Evolutionary conservation across 805 yeast species (phyloP).

Genomic region (Nadsonia fulvescens): DNA sequence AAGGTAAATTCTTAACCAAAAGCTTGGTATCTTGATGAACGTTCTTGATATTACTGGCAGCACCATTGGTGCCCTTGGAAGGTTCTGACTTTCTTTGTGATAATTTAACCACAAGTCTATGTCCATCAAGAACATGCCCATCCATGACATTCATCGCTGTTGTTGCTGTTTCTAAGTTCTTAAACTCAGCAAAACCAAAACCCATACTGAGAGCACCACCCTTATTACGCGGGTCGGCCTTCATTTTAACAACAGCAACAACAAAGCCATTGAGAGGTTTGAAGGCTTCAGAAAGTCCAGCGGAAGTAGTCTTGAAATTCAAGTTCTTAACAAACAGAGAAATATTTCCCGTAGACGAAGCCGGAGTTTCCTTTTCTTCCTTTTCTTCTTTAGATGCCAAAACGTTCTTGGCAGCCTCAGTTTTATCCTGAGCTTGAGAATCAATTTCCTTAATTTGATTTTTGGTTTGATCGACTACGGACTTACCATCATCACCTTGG

Average conservation of each 20-base stretch:
- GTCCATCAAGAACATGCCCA: slow-evolving; percentile 72
- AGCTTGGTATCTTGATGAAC: slow-evolving; percentile 32
- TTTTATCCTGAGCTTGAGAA: slow-evolving; percentile 10
- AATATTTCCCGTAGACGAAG: slow-evolving; percentile 71
- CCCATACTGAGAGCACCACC: slow-evolving; percentile 81
- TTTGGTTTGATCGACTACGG: slow-evolving; percentile 5
- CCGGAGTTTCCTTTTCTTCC: slow-evolving; percentile 29
- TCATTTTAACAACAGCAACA: slow-evolving; percentile 66
- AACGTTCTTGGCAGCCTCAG: slow-evolving; percentile 14
- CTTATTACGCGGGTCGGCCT: slow-evolving; percentile 64
- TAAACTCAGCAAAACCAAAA: slow-evolving; percentile 88
- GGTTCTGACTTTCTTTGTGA: slow-evolving; percentile 41
- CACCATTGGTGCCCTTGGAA: slow-evolving; percentile 7
- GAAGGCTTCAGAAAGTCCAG: slow-evolving; percentile 42
- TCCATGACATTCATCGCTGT: slow-evolving; percentile 58
- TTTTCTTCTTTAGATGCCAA: slow-evolving; percentile 19
- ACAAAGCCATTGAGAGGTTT: slow-evolving; percentile 61
- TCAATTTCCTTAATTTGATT: slow-evolving; percentile 21
- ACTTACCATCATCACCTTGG: slow-evolving; percentile 23
- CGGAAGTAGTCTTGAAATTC: slow-evolving; percentile 60
- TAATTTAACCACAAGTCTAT: slow-evolving; percentile 70
- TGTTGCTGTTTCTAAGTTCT: slow-evolving; percentile 57
- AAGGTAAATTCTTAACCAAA: slow-evolving; percentile 90
- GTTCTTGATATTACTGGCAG: slow-evolving; percentile 13
- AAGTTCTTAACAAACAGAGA: slow-evolving; percentile 85